phyloP scores from a whole-genome alignment of 176 grass and related monocot species.

The Oryza coarctata region DNA sequence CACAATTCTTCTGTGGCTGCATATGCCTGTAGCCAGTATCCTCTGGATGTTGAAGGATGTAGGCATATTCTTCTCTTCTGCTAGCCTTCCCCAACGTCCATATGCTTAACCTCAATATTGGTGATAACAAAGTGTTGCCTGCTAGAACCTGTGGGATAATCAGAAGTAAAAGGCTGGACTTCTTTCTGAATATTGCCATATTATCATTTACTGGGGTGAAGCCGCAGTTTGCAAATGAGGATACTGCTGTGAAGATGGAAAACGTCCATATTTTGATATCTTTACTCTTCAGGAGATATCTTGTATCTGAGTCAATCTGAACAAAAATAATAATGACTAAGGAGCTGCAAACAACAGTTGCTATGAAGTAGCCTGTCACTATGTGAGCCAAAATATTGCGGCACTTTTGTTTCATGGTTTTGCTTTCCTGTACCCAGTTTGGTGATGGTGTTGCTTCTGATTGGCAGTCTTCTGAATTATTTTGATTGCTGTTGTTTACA shows the following conservation, averaged over 20 bases:
- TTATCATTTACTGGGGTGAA: slow-evolving; percentile 67
- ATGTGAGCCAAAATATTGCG: slow-evolving; percentile 41
- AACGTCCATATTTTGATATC: slow-evolving; percentile 52
- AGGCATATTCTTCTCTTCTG: slow-evolving; percentile 32
- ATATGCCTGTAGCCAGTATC: slow-evolving; percentile 33
- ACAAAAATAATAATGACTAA: slow-evolving; percentile 33
- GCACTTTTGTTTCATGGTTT: slow-evolving; percentile 8
- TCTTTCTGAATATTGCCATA: slow-evolving; percentile 56
- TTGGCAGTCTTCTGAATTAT: slow-evolving; percentile 18
- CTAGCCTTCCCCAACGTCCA: slow-evolving; percentile 30
- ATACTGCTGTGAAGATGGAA: slow-evolving; percentile 30
- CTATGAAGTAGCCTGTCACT: slow-evolving; percentile 38
- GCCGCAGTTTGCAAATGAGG: slow-evolving; percentile 67
- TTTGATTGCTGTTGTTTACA: slow-evolving; percentile 13
- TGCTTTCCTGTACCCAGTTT: slow-evolving; percentile 7
- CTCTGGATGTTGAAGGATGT: slow-evolving; percentile 37
- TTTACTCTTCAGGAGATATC: slow-evolving; percentile 50
- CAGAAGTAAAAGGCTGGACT: slow-evolving; percentile 52
- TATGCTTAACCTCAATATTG: slow-evolving; percentile 50
- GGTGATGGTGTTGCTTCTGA: slow-evolving; percentile 14
- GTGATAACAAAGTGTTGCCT: slow-evolving; percentile 62
- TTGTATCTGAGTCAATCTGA: slow-evolving; percentile 36
- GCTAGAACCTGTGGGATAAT: slow-evolving; percentile 54
- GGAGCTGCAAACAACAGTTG: slow-evolving; percentile 34
- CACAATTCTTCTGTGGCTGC: slow-evolving; percentile 6